Evolutionary conservation across 306 rosid genomes (phyloP), one percentile per base, ranked within the genome.

Genomic region (Prunus mira): DNA sequence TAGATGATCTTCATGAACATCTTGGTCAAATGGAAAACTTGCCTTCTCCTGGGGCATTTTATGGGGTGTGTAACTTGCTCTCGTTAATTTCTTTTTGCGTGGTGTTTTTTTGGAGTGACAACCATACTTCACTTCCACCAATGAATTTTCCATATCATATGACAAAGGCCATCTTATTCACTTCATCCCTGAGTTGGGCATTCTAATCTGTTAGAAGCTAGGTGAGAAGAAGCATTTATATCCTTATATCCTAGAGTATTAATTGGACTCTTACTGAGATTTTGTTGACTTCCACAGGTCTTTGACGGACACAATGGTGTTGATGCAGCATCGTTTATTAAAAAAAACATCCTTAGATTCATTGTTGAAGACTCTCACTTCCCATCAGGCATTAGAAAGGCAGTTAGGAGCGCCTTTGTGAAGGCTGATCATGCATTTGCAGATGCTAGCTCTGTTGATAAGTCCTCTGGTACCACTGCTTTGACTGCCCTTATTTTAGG

Each of bases 291-390:
- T 69, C 12, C 45, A 12, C 69, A 89, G 91, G 90, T 89, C 52
- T 89, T 89, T 78, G 90, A 89, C 77, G 93, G 93, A 72, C 93
- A 89, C 76, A 91, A 89, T 63, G 93, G 93, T 22, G 47, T 71
- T 78, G 91, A 89, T 80, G 91, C 91, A 18, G 87, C 93, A 28
- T 76, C 87, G 67, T 89, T 84, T 68, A 86, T 73, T 13, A 84
- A 61, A 84, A 85, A 76, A 70, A 87, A 87, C 65, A 80, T 89
- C 55, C 82, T 89, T 1, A 82, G 78, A 43, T 89, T 85, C 65
- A 87, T 89, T 15, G 64, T 65, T 72, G 81, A 85, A 71, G 93
- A 89, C 57, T 60, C 87, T 14, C 75, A 87, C 60, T 87, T 83
- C 76, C 87, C 84, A 67, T 66, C 65, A 57, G 80, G 74, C 60